Evolutionary conservation across 495 filamentous ascomycete genomes (phyloP).

Genomic region (Stereocaulon alpinum): DNA sequence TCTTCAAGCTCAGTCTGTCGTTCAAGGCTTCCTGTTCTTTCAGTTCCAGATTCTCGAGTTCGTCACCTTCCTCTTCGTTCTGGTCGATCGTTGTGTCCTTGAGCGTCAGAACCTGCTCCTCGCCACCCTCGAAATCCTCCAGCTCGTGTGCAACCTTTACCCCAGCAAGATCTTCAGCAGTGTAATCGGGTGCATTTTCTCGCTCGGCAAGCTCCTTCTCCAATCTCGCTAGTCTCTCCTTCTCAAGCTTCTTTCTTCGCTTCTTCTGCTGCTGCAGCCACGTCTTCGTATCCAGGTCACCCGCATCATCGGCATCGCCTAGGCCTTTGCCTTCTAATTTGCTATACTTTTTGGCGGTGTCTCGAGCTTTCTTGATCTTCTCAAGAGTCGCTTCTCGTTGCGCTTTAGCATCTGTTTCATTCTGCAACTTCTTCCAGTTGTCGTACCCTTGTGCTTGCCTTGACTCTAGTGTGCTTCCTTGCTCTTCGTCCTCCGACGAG

Average conservation of each 20-base stretch:
- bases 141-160: conserved; percentile 85
- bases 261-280: conserved; percentile 88
- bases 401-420: conserved; percentile 53
- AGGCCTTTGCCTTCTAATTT: conserved; percentile 72
- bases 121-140: conserved; percentile 62
- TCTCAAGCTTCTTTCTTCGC: conserved; percentile 77
- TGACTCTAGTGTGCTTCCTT: conserved; percentile 66
- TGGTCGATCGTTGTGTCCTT: conserved; percentile 82
- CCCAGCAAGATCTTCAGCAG: conserved; percentile 72
- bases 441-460: conserved; percentile 67
- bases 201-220: conserved; percentile 66
- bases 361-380: conserved; percentile 80
- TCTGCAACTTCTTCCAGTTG: conserved; percentile 59
- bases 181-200: conserved; percentile 51
- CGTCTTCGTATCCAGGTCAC: conserved; percentile 60
- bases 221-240: conserved; percentile 50
- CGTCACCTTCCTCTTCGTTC: conserved; percentile 83
- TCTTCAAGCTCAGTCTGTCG: conserved; percentile 76
- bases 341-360: conserved; percentile 62
- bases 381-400: conserved; percentile 66
- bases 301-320: conserved; percentile 57
- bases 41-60: conserved; percentile 75
- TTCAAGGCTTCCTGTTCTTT: conserved; percentile 65
- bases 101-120: conserved; percentile 78
- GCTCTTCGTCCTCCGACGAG: conserved; percentile 50